These are phyloP conservation scores for Backusella sp. DNA, from an alignment of 192 early-diverging fungal species.

Conservation along the genomic window DNA sequence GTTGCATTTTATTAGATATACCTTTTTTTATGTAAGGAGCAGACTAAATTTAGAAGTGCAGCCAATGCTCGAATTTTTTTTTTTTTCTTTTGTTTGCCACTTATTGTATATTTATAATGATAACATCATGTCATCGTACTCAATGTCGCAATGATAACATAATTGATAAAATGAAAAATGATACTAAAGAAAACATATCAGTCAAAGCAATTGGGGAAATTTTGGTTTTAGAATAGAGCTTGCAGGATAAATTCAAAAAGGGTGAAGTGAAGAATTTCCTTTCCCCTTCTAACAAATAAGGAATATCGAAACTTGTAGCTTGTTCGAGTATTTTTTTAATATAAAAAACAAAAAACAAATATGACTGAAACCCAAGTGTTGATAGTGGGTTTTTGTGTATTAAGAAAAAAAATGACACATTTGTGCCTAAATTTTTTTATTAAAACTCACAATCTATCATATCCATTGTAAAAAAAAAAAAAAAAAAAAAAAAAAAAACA, in stretches of 20 bases:
- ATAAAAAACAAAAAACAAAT: too few species aligned
- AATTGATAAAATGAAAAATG: not conserved
- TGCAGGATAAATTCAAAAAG: not conserved
- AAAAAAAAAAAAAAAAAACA: too few species aligned
- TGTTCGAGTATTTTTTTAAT: too few species aligned
- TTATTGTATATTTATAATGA: not conserved
- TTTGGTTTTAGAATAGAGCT: not conserved
- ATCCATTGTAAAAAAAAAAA: too few species aligned
- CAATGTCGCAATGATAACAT: not conserved
- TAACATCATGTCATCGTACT: not conserved
- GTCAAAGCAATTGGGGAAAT: not conserved
- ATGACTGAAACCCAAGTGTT: not conserved
- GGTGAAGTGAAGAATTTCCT: not conserved
- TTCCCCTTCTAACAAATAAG: not conserved
- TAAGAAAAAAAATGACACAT: too few species aligned
- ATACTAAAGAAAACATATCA: not conserved
- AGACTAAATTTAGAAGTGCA: not conserved
- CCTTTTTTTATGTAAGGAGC: not conserved
- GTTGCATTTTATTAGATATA: too few species aligned
- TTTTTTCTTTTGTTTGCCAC: not conserved
- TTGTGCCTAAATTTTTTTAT: too few species aligned
- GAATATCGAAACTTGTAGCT: not conserved
- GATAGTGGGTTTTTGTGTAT: too few species aligned
- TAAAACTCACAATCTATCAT: too few species aligned
- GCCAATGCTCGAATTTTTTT: not conserved